Base-by-base conservation (phyloP, 495 filamentous ascomycete genomes). In the Massariosphaeria phaeospora region DNA sequence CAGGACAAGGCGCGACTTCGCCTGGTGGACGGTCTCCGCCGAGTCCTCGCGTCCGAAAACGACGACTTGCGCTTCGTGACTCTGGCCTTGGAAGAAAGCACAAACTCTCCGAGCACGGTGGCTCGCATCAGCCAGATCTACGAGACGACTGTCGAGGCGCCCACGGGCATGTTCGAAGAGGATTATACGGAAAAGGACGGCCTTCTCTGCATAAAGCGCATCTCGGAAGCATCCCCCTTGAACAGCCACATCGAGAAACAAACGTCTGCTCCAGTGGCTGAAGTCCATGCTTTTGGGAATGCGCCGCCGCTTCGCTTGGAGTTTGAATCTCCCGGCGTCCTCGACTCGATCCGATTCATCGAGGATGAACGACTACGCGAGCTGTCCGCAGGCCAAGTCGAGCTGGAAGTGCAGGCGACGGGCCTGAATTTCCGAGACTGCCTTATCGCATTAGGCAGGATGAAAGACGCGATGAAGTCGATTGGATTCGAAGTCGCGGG, bases 401-500 rank as follows among this genome's bases (percentile, higher is more conserved):
- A 56, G 23, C 31, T 61, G 8, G 52, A 50, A 23, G 57, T 56
- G 9, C 49, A 41, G 27, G 52, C 52, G 4, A 31, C 33, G 4
- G 50, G 51, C 10, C 17, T 56, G 1, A 56, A 50, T 17, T 56
- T 55, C 31, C 40, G 43, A 21, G 56, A 59, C 20, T 29, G 41
- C 21, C n/a, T 43, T 3, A 54, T 41, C 20, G 36, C 54, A 2
- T 41, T 62, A n/a, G 59, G 59, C 2, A 15, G 34, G 9, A 30
- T 53, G 27, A 44, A 48, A 11, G 41, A 44, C 23, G 25, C 41
- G 1, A 29, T 44, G 47, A 48, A 24, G 36, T 45, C 20, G 23
- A 49, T 45, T 23, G 55, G 48, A 10, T 21, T 35, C 2, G 55
- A 59, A n/a, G 24, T 23, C 48, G 17, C 44, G 6, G 55, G 55